Evolutionary conservation across 2,329 filamentous ascomycete species (phyloP).

Genomic region (Pochonia chlamydosporia): DNA sequence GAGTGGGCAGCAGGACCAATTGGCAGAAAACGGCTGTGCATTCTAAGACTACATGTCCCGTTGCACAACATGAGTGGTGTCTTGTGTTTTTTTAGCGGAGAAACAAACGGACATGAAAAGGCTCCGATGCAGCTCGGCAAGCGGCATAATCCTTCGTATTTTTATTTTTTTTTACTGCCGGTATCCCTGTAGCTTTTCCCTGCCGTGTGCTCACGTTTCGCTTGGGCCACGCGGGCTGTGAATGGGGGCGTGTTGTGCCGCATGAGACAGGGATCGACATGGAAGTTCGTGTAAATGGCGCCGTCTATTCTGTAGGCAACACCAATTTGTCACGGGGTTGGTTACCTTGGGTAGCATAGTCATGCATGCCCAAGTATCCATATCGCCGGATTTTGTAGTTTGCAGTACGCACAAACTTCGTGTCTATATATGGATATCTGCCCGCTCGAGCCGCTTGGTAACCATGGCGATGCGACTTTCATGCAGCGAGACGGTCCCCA

Average conservation of each 20-base stretch:
- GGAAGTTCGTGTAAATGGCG: neutral
- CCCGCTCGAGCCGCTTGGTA: too few relatives aligned
- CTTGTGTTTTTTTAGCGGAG: neutral
- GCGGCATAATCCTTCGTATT: neutral
- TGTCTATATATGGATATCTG: neutral
- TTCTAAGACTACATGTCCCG: neutral
- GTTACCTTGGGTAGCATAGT: too few relatives aligned
- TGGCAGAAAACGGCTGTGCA: neutral
- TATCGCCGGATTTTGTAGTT: neutral
- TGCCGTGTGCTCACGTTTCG: neutral
- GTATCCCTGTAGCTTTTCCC: neutral
- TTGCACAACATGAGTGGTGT: neutral
- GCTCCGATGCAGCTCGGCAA: neutral
- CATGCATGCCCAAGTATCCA: too few relatives aligned
- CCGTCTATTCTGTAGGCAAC: too few relatives aligned
- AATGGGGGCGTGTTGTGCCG: neutral
- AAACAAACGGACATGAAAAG: neutral
- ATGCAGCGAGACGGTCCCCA: neutral
- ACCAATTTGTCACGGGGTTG: too few relatives aligned
- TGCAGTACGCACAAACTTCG: too few relatives aligned
- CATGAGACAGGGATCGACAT: slow-evolving; percentile 1
- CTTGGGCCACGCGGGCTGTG: neutral
- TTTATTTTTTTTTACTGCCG: neutral
- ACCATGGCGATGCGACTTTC: too few relatives aligned
- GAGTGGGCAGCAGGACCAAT: too few relatives aligned